phyloP scores from a whole-genome alignment of 306 rosid genomes.

The Argentina anserina region DNA sequence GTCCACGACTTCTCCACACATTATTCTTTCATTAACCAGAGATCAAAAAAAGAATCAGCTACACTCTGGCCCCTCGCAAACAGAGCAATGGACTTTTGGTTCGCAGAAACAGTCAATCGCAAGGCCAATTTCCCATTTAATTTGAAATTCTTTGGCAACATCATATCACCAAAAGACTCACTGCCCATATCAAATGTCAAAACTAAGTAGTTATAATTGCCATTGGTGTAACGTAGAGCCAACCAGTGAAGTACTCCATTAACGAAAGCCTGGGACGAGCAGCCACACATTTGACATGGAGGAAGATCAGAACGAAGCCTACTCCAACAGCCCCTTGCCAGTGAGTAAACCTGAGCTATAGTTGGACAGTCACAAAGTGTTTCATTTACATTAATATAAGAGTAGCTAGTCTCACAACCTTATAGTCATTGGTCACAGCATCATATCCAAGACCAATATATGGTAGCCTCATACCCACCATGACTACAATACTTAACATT shows the following conservation, averaged over 20 bases:
- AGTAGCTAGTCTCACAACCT: conserved; percentile 1
- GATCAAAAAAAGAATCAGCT: background rate
- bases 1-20: background rate
- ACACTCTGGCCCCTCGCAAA: background rate
- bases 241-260: background rate
- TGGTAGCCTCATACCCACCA: background rate
- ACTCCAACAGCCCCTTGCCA: background rate
- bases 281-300: background rate
- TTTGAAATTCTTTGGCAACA: background rate
- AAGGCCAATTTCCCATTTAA: background rate
- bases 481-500: background rate
- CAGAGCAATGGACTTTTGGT: background rate
- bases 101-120: background rate
- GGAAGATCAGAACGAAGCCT: conserved; percentile 4
- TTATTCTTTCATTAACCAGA: background rate
- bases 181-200: background rate
- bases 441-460: conserved; percentile 11
- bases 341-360: background rate
- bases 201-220: background rate
- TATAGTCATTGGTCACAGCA: background rate
- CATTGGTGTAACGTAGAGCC: background rate
- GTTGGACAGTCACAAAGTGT: background rate
- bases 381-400: background rate
- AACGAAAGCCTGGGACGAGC: background rate
- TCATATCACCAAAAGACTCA: background rate